Conservation (phyloP, 2,329 filamentous ascomycete genomes). For the Immersiporthe knoxdaviesiana region DNA sequence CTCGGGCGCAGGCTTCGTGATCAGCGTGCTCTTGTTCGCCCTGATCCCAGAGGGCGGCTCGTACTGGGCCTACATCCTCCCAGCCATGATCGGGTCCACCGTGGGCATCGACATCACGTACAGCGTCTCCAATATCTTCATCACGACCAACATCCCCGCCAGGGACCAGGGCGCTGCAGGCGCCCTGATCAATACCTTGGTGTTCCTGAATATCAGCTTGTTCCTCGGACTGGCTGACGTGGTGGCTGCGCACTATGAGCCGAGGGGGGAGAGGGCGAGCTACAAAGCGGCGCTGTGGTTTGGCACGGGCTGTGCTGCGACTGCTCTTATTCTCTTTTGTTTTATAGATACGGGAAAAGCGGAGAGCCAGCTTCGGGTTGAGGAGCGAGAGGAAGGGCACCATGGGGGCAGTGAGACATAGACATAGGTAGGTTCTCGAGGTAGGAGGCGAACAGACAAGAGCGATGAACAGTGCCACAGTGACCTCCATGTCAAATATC, state of each 20-base stretch:
- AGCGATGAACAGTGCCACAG: neutral
- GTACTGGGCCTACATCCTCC: conserved; percentile 78
- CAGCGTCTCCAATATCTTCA: conserved; percentile 76
- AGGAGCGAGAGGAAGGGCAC: conserved; percentile 49
- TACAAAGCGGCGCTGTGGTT: conserved; percentile 72
- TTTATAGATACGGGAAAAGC: conserved; percentile 61
- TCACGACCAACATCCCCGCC: conserved; percentile 70
- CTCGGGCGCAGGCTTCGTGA: conserved; percentile 61
- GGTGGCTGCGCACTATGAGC: conserved; percentile 42
- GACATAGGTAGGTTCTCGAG: neutral
- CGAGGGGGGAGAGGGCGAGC: conserved; percentile 50
- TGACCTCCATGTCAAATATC: too few relatives aligned
- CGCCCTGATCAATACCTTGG: conserved; percentile 69
- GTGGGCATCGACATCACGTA: conserved; percentile 77
- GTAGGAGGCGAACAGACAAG: neutral
- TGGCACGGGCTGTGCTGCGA: conserved; percentile 57
- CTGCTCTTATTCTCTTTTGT: conserved; percentile 57
- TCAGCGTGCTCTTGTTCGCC: conserved; percentile 65
- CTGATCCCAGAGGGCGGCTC: conserved; percentile 61
- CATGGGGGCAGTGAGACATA: neutral
- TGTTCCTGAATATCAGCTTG: conserved; percentile 74
- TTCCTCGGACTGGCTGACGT: conserved; percentile 74
- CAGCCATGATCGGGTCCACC: conserved; percentile 69
- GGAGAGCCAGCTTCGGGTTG: conserved; percentile 59
- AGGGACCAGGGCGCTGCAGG: conserved; percentile 73